These are phyloP conservation scores for Apiospora saccharicola DNA, from an alignment of 2,329 filamentous ascomycete genomes.

Conservation along the genomic window DNA sequence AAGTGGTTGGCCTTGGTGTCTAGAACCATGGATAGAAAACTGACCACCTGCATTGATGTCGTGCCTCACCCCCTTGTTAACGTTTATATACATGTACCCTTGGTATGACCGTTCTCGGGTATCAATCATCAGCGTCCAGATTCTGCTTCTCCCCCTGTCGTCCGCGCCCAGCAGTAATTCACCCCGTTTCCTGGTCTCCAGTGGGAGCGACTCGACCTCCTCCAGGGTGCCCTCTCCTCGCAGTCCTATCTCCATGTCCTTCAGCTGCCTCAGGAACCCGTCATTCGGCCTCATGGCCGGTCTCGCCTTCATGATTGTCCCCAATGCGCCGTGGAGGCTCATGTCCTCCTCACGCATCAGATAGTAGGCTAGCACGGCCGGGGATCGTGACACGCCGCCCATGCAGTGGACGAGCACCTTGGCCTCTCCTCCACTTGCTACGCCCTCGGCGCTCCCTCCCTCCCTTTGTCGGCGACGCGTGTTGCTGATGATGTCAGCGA, in stretches of 20 bases:
- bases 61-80: background rate
- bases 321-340: constrained; percentile 20
- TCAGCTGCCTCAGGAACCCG: constrained; percentile 24
- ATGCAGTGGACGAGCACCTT: constrained; percentile 24
- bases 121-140: background rate
- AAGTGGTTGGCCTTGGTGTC: background rate
- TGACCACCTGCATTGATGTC: background rate
- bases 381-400: constrained; percentile 3
- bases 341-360: constrained; percentile 21
- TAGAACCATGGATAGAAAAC: background rate
- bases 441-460: background rate
- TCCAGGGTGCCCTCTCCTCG: constrained; percentile 14
- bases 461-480: background rate
- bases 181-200: background rate
- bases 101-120: background rate
- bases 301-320: background rate
- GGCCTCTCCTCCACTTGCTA: background rate
- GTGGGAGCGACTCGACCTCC: constrained; percentile 12
- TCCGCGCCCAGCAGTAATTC: background rate
- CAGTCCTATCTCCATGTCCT: constrained; percentile 3
- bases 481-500: constrained; percentile 7
- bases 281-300: constrained; percentile 21
- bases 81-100: background rate
- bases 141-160: background rate
- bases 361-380: constrained; percentile 21